A percentile compares a stretch with the other conserved stretches of the same genome.
These are phyloP conservation scores for Arabidopsis arenosa DNA, from an alignment of 345 rosid species.

Conservation along the genomic window DNA sequence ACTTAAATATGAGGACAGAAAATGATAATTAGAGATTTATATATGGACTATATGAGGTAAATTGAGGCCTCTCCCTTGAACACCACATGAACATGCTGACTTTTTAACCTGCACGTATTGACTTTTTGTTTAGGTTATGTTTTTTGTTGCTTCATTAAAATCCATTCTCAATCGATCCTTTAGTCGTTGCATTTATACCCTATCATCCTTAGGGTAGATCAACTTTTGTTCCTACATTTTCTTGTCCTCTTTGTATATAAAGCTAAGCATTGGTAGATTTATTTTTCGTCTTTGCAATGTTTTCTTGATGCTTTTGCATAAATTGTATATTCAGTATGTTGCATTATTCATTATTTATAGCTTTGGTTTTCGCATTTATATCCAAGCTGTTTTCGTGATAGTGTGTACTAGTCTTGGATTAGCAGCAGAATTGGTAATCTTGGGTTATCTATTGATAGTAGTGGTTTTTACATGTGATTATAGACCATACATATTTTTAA, in stretches of 20 bases:
- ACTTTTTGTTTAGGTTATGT: background rate
- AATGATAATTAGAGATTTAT: background rate
- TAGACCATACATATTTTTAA: no score
- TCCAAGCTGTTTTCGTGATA: background rate
- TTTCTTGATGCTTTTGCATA: background rate
- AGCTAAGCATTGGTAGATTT: background rate
- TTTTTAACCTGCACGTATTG: background rate
- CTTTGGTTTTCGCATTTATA: background rate
- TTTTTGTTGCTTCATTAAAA: constrained; percentile 10
- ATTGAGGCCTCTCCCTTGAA: background rate
- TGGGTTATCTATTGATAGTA: no score
- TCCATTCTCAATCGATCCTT: background rate
- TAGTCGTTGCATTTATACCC: background rate
- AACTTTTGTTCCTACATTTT: background rate
- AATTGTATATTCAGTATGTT: background rate
- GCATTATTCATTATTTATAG: background rate
- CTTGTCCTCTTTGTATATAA: background rate
- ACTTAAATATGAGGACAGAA: background rate
- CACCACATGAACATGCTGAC: constrained; percentile 11
- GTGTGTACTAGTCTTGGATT: background rate
- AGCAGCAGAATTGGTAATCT: background rate
- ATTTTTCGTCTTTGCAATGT: background rate
- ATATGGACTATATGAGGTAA: background rate
- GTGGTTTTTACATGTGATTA: no score
- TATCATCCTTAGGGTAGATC: background rate